phyloP scores from a whole-genome alignment of 2,329 filamentous ascomycete genomes.

The Alternaria consortialis region DNA sequence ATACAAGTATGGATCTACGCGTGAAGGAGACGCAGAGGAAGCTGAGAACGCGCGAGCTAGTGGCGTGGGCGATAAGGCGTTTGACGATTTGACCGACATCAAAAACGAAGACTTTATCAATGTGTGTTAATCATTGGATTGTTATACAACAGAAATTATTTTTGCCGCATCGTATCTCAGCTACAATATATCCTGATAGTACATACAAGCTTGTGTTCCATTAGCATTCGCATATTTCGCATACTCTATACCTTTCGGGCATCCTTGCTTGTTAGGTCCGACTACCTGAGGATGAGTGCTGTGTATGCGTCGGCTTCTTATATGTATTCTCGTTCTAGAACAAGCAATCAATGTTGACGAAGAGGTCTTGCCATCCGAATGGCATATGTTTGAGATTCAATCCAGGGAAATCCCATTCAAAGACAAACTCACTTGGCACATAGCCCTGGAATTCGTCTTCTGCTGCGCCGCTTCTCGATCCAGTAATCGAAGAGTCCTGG shows the following conservation, averaged over 20 bases:
- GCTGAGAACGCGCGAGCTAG: constrained; percentile 34
- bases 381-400: constrained; percentile 62
- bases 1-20: constrained; percentile 66
- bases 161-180: not conserved
- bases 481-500: constrained; percentile 2
- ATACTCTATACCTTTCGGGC: not conserved
- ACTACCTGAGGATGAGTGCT: not conserved
- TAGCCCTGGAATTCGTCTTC: constrained; percentile 63
- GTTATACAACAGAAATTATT: not conserved
- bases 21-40: constrained; percentile 51
- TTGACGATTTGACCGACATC: constrained; percentile 68
- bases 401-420: constrained; percentile 67
- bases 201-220: not conserved
- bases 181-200: not conserved
- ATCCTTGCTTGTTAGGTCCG: not conserved
- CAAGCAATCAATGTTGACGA: constrained; percentile 55
- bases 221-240: not conserved
- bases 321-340: constrained; percentile 22
- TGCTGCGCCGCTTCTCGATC: constrained; percentile 35
- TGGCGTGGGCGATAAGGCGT: constrained; percentile 58
- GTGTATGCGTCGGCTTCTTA: not conserved
- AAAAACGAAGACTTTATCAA: constrained; percentile 72
- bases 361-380: constrained; percentile 58
- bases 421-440: constrained; percentile 64
- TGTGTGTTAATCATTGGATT: constrained; percentile 50